Evolutionary conservation across 78 protist genomes (phyloP), one percentile per base, ranked within the genome.

Genomic region (Cavenderia fasciculata): DNA sequence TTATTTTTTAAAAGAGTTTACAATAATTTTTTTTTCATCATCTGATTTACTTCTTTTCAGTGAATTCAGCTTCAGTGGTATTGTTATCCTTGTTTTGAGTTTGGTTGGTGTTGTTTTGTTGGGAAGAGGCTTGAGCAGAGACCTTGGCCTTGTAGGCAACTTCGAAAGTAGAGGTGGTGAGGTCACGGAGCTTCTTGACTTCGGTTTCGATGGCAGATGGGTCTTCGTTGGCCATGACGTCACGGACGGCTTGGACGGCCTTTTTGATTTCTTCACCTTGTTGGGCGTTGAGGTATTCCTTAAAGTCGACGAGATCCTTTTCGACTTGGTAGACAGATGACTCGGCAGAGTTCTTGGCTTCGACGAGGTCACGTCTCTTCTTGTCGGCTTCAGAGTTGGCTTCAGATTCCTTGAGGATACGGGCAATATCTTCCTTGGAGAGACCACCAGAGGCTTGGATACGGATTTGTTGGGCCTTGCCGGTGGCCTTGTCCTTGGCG

Each of bases 401-500:
- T 49, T 98, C 99, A 51, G 99, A 99, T 31, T 98, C 99, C 19
- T 62, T 41, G 40, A 98, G 90, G 99, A 98, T 99, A 41, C 85
- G 51, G 66, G 96, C 98, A 76, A 99, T 94, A 54, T 98, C 97
- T 5, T 72, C 96, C 71, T 97, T 92, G 75, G 94, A 63, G 40
- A 99, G 94, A 34, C 99, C 99, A 31, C 99, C 98, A 23, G 92
- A 59, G 23, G 98, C 68, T 94, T 97, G 96, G 79, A 99, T 94
- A 52, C 88, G 76, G 62, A 98, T 52, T 76, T 69, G 87, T 62
- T 76, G 92, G 36, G 93, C 94, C 95, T 97, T 94, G 94, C 96
- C 97, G n/a, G 99, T 97, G 51, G 97, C 99, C 95, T 98, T 95
- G 95, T 99, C 99, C 63, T 78, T 57, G 70, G 95, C 95, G 38